These are phyloP conservation scores for Saccharomycopsis javanensis DNA, from an alignment of 805 yeast species.

Conservation along the genomic window DNA sequence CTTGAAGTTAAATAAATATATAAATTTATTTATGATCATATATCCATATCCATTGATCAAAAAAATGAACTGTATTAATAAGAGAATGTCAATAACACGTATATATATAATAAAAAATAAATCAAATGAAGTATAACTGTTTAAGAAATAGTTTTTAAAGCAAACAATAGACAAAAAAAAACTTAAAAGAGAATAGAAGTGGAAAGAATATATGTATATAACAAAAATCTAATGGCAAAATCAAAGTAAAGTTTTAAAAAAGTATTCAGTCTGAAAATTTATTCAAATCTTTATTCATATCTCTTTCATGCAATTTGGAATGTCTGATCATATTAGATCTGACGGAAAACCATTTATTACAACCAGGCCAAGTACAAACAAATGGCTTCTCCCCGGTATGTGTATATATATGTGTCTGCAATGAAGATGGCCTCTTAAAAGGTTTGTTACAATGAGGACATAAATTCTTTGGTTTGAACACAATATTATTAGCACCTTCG, in stretches of 20 bases:
- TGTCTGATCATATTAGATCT: constrained; percentile 78
- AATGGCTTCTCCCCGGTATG: constrained; percentile 80
- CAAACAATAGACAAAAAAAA: not conserved
- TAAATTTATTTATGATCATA: too few relatives aligned
- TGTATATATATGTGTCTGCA: constrained; percentile 68
- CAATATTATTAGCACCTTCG: not conserved
- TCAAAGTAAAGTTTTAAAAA: not conserved
- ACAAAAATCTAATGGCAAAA: not conserved
- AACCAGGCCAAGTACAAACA: constrained; percentile 50
- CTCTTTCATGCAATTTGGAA: constrained; percentile 48
- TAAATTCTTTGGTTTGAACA: constrained; percentile 29
- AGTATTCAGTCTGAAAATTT: not conserved
- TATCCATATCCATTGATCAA: not conserved
- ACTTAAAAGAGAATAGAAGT: too few relatives aligned
- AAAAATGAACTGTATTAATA: not conserved
- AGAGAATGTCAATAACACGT: too few relatives aligned
- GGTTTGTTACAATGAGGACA: constrained; percentile 56
- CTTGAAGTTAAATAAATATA: too few relatives aligned
- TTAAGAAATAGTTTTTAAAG: too few relatives aligned
- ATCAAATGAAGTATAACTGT: not conserved
- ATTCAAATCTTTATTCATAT: constrained; percentile 10
- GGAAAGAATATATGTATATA: not conserved
- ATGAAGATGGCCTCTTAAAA: constrained; percentile 74
- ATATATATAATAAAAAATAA: too few relatives aligned
- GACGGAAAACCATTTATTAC: constrained; percentile 64